Conservation (phyloP, 805 yeast genomes). For the Candida sithepensis region DNA sequence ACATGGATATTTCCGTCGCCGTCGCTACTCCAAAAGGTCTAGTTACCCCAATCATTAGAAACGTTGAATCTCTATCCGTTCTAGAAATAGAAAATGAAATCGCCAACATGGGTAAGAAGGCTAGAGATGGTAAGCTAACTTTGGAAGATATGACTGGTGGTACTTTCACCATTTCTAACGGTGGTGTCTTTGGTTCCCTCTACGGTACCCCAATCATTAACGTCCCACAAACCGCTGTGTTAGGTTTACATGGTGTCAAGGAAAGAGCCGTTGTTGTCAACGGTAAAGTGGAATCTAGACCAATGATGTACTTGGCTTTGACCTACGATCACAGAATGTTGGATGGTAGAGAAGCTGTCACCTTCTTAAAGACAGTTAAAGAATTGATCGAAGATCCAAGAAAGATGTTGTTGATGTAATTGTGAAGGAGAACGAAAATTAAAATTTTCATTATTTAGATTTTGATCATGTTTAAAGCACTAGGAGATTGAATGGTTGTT, state of each 20-base stretch:
- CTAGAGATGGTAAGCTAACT: constrained; percentile 94
- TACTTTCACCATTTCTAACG: constrained; percentile 97
- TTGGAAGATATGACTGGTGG: constrained; percentile 99
- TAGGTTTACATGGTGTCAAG: constrained; percentile 96
- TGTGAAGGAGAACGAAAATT: neutral
- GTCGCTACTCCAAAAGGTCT: constrained; percentile 99
- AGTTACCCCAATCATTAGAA: constrained; percentile 96
- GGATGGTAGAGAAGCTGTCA: constrained; percentile 98
- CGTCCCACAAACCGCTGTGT: constrained; percentile 96
- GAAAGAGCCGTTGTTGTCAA: constrained; percentile 96
- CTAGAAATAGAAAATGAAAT: constrained; percentile 90
- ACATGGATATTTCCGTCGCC: constrained; percentile 91
- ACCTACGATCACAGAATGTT: constrained; percentile 97
- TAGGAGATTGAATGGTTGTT: neutral
- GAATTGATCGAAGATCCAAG: constrained; percentile 98
- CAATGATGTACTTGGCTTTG: constrained; percentile 99
- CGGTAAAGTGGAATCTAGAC: constrained; percentile 94
- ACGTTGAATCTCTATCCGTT: constrained; percentile 86
- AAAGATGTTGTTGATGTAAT: constrained; percentile 74
- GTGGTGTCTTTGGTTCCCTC: constrained; percentile 97
- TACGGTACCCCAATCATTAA: constrained; percentile 98
- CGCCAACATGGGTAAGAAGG: constrained; percentile 76
- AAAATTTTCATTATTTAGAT: neutral
- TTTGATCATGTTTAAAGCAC: neutral
- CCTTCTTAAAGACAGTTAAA: constrained; percentile 91